Conservation (phyloP, 495 filamentous ascomycete species). For the Talaromyces stipitatus region DNA sequence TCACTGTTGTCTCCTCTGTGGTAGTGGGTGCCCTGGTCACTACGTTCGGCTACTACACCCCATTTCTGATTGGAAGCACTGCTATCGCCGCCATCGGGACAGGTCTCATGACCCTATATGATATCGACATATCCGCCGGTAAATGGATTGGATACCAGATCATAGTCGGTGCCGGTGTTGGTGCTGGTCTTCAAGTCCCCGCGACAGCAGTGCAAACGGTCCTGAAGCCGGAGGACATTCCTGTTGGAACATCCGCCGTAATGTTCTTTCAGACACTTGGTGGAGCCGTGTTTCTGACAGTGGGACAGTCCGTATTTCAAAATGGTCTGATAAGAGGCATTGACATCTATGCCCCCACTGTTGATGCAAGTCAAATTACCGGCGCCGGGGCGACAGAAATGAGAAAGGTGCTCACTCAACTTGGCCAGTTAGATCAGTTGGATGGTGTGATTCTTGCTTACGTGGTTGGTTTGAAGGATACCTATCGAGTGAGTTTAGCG, state of each 20-base stretch:
- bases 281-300: constrained; percentile 57
- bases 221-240: constrained; percentile 35
- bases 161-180: constrained; percentile 26
- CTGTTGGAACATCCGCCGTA: constrained; percentile 50
- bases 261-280: constrained; percentile 66
- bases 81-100: constrained; percentile 16
- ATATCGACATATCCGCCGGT: constrained; percentile 10
- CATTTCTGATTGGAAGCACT: constrained; percentile 6
- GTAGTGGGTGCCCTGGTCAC: constrained; percentile 45
- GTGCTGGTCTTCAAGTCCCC: constrained; percentile 39
- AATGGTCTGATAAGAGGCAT: constrained; percentile 49
- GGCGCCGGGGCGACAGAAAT: constrained; percentile 53
- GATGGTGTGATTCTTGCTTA: constrained; percentile 19
- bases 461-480: constrained; percentile 18
- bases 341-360: constrained; percentile 25
- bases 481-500: constrained; percentile 22
- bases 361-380: constrained; percentile 42
- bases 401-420: constrained; percentile 29
- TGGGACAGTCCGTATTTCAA: constrained; percentile 56
- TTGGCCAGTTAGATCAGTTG: constrained; percentile 18
- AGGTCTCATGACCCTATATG: constrained; percentile 23
- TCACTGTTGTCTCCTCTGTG: constrained; percentile 25
- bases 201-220: constrained; percentile 25
- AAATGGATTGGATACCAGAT: constrained; percentile 30
- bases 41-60: constrained; percentile 57